Evolutionary conservation across 257 asterid genomes (phyloP).

Genomic region (Solanum clarkiae): DNA sequence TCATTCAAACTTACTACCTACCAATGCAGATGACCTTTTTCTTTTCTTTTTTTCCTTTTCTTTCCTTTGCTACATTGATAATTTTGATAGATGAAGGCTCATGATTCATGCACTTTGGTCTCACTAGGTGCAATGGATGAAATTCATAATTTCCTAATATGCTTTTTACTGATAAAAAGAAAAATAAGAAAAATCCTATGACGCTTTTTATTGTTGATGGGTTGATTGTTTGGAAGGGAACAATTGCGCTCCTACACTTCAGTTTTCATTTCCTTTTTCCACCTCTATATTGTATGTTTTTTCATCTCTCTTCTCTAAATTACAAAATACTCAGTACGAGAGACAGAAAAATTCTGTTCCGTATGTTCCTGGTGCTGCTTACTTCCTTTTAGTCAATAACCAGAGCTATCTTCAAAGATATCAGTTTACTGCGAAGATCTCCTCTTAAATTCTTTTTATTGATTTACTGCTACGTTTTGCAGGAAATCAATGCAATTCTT

Average conservation of each 20-base stretch:
- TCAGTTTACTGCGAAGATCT: not conserved
- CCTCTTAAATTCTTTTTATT: not conserved
- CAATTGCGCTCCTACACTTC: not conserved
- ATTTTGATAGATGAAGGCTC: not conserved
- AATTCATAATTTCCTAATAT: not conserved
- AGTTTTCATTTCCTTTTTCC: not conserved
- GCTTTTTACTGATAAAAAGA: not conserved
- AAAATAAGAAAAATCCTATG: not conserved
- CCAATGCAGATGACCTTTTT: not conserved
- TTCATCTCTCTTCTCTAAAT: not conserved
- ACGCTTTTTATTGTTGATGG: not conserved
- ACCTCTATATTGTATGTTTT: not conserved
- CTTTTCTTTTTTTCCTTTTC: not conserved
- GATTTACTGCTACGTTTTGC: not conserved
- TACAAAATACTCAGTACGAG: not conserved
- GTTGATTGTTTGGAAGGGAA: not conserved
- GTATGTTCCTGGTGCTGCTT: not conserved
- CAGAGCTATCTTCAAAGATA: not conserved
- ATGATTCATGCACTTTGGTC: not conserved
- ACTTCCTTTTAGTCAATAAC: not conserved
- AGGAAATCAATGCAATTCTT: conserved; percentile 78
- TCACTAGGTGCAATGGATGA: not conserved
- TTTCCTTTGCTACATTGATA: not conserved
- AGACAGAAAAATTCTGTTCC: not conserved
- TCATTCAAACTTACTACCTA: not conserved